Evolutionary conservation across 2,329 filamentous ascomycete genomes (phyloP), one percentile per base, ranked within the genome.

Genomic region (Sporothrix luriei): DNA sequence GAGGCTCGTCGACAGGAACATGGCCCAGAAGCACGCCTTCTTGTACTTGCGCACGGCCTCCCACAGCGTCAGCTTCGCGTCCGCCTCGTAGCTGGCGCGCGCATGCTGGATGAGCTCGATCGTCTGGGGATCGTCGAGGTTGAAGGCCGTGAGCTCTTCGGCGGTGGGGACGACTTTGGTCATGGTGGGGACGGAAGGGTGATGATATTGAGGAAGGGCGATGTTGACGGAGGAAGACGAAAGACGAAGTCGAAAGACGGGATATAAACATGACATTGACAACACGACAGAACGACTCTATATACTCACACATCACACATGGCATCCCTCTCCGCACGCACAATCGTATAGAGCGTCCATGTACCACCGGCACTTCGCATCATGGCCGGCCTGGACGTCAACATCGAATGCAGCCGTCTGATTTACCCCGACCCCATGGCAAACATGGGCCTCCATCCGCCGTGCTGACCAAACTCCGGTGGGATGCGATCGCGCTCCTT

Each of bases 71-170:
- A 65, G 61, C 43, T 49, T 29, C 9, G 61, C 61, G 14, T 65
- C 61, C 3, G 61, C 61, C 1, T 65, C 61, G 16, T 65, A 33
- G 24, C 61, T 51, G 43, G 33, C 61, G 61, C 61, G 61, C 10
- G 61, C 61, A 49, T 65, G 61, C 43, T 65, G 61, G 61, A 65
- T 65, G 43, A 65, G 61, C 43, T 65, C 61, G 46, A 65, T 33
- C 10, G 61, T 65, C 14, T 49, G 61, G 24, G 61, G 61, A 38
- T 65, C 61, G 61, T 65, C 43, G 61, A 65, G 61, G 61, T 65
- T 65, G 43, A 65, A 65, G 61, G 24, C 61, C 43, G 33, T 49
- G 43, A 65, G 61, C 61, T 65, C 61, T 9, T 29, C 16, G 24
- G 33, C 21, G 43, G 61, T 65, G 24, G 61, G 61, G 29, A 65